Percentiles rank a stretch among this genome's conserved stretches.
Conservation (phyloP, 306 rosid genomes). For the Vigna hirtella region DNA sequence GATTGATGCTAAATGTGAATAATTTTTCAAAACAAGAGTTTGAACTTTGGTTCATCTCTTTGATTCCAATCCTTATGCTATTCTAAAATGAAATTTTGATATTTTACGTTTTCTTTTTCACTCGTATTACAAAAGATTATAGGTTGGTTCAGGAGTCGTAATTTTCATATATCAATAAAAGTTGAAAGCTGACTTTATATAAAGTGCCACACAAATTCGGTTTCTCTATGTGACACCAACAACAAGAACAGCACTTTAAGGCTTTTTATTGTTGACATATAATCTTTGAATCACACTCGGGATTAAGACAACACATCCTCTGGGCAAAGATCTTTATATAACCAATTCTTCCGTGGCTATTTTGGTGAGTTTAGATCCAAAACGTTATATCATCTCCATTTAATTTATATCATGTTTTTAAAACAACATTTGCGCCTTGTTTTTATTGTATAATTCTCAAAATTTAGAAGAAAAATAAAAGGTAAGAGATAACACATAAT, state of each 20-base stretch:
- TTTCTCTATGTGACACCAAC: constrained; percentile 6
- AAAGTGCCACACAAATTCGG: constrained; percentile 31
- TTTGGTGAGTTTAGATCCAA: neutral
- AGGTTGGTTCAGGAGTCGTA: neutral
- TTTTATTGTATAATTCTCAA: neutral
- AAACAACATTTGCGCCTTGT: neutral
- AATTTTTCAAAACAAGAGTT: no score
- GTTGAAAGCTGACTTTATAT: constrained; percentile 39
- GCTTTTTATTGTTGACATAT: constrained; percentile 7
- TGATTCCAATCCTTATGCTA: no score
- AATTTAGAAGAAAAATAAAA: neutral
- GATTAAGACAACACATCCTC: neutral
- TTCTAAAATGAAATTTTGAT: neutral
- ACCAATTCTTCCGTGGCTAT: neutral
- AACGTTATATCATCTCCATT: neutral
- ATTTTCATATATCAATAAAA: constrained; percentile 1
- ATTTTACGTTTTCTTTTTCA: no score
- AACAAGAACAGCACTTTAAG: neutral
- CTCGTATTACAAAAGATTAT: neutral
- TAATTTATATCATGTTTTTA: neutral
- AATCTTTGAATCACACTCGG: constrained; percentile 32
- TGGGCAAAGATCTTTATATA: constrained; percentile 12
- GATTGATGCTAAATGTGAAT: no score
- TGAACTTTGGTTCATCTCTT: no score
- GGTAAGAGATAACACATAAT: neutral